These are phyloP conservation scores for Margaritispora aquatica DNA, from an alignment of 495 filamentous ascomycete species.

Conservation along the genomic window DNA sequence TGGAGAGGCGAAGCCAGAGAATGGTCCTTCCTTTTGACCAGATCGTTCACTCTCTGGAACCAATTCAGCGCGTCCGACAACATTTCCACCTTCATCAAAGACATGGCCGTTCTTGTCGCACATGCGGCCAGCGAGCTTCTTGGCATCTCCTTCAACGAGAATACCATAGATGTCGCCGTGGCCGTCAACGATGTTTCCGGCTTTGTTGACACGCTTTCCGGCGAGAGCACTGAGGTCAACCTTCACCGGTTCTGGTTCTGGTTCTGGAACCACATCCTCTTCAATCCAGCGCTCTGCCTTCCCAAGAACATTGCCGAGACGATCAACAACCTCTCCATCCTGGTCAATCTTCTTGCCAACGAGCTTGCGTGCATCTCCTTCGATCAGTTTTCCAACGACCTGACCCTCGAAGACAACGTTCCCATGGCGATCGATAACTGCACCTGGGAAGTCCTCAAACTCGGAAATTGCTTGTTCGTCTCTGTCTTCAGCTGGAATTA, in stretches of 20 bases:
- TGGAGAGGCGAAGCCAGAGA: slow-evolving; percentile 67
- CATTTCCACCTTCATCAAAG: slow-evolving; percentile 72
- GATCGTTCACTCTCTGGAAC: slow-evolving; percentile 64
- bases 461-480: slow-evolving; percentile 60
- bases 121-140: slow-evolving; percentile 69
- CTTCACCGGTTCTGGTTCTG: slow-evolving; percentile 35
- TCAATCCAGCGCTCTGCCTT: slow-evolving; percentile 63
- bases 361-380: slow-evolving; percentile 69
- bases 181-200: slow-evolving; percentile 72
- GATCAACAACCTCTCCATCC: slow-evolving; percentile 80
- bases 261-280: slow-evolving; percentile 35
- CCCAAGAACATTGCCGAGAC: slow-evolving; percentile 72
- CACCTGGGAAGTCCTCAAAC: slow-evolving; percentile 69
- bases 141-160: slow-evolving; percentile 65
- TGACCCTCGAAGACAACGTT: slow-evolving; percentile 65
- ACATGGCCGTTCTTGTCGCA: slow-evolving; percentile 77
- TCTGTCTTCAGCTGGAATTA: slow-evolving; percentile 65
- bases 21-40: slow-evolving; percentile 66
- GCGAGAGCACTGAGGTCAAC: slow-evolving; percentile 64
- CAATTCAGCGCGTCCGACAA: slow-evolving; percentile 75
- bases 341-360: slow-evolving; percentile 72
- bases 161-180: slow-evolving; percentile 70
- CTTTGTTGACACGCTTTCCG: slow-evolving; percentile 70
- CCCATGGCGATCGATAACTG: slow-evolving; percentile 62
- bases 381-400: slow-evolving; percentile 64